Evolutionary conservation across 164 flowering plant genomes (phyloP).

Genomic region (Hamamelis virginiana): DNA sequence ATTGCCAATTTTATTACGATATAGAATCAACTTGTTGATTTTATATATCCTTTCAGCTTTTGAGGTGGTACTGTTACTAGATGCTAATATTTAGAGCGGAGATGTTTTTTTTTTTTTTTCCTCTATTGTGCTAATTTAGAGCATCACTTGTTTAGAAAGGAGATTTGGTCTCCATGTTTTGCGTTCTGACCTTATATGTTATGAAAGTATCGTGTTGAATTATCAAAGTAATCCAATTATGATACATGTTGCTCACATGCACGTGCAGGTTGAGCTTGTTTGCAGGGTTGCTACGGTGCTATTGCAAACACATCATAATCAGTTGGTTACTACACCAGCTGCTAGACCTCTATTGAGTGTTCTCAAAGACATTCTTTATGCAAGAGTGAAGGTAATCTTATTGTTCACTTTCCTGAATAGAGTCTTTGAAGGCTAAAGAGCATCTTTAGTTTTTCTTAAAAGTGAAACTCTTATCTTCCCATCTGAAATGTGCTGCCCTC

Average conservation of each 20-base stretch:
- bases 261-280: constrained; percentile 82
- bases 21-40: no score
- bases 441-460: no score
- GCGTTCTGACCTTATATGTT: no score
- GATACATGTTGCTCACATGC: not conserved
- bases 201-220: not conserved
- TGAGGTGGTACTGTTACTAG: no score
- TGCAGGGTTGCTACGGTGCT: constrained; percentile 72
- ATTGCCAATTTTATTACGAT: no score
- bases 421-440: not conserved
- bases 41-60: not conserved
- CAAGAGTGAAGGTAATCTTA: constrained; percentile 68
- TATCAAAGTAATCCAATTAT: not conserved
- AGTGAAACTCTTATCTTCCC: no score
- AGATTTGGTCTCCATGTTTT: not conserved
- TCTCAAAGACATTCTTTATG: constrained; percentile 66
- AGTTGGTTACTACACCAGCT: constrained; percentile 71
- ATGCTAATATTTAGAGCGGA: no score
- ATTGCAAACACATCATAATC: constrained; percentile 78
- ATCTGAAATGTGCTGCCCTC: no score
- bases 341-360: constrained; percentile 68
- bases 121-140: no score
- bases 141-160: not conserved
- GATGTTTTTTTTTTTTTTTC: no score
- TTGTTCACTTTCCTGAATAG: not conserved